Conservation (phyloP, 2,329 filamentous ascomycete species). For the Onygena corvina region DNA sequence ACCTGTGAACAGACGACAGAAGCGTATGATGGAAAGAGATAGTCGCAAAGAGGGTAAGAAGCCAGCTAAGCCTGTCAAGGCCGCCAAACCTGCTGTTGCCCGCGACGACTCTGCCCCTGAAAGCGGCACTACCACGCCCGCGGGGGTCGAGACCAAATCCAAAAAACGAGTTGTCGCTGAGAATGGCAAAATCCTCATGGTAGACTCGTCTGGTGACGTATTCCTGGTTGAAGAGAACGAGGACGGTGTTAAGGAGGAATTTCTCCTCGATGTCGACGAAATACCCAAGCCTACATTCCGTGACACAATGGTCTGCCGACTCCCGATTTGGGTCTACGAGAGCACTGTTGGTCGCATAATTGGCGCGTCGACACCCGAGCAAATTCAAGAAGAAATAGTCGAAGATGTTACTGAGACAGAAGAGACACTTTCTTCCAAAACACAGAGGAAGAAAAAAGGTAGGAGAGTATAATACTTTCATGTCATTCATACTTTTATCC, state of each 20-base stretch:
- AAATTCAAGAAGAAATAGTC: constrained; percentile 14
- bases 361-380: constrained; percentile 18
- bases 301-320: constrained; percentile 69
- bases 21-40: constrained; percentile 78
- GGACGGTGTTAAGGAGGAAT: constrained; percentile 72
- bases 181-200: constrained; percentile 89
- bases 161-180: constrained; percentile 83
- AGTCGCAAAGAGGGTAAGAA: constrained; percentile 53
- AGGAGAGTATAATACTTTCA: neutral
- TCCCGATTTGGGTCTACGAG: constrained; percentile 62
- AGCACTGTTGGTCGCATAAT: constrained; percentile 27
- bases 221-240: constrained; percentile 88
- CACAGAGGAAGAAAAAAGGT: constrained; percentile 2
- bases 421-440: neutral
- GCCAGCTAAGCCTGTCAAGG: constrained; percentile 22
- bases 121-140: constrained; percentile 41
- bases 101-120: constrained; percentile 17
- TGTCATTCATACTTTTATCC: neutral
- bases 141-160: constrained; percentile 45
- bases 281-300: constrained; percentile 62
- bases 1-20: constrained; percentile 72
- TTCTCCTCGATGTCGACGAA: constrained; percentile 78
- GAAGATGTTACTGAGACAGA: too few species aligned
- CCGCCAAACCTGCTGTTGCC: constrained; percentile 15
- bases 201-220: constrained; percentile 83